phyloP scores from a whole-genome alignment of 768 basidiomycete species.

The Trametes maxima region DNA sequence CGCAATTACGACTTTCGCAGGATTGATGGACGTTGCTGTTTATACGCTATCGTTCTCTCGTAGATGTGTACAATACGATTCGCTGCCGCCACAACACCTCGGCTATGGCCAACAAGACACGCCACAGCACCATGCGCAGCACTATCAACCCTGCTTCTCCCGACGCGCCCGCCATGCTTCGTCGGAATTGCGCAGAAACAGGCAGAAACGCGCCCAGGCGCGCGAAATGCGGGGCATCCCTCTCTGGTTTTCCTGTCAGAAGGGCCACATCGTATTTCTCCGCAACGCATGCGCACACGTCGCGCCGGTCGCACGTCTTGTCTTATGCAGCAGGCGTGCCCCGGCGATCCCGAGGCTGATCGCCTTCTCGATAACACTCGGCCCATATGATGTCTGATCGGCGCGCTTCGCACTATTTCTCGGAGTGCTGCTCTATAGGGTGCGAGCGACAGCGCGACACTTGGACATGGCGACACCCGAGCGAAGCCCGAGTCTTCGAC shows the following conservation, averaged over 20 bases:
- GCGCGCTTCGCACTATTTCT: neutral
- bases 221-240: constrained; percentile 5
- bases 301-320: neutral
- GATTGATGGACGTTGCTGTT: constrained; percentile 13
- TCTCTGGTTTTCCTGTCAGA: neutral
- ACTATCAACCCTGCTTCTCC: neutral
- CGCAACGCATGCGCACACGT: neutral
- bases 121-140: neutral
- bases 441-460: neutral
- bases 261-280: neutral
- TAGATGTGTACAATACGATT: constrained; percentile 12
- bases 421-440: too few species aligned
- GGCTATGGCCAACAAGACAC: neutral
- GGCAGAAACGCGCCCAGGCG: neutral
- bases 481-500: too few species aligned
- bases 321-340: constrained; percentile 1
- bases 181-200: neutral
- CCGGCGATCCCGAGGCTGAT: constrained; percentile 5
- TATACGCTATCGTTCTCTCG: constrained; percentile 5
- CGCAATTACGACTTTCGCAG: neutral
- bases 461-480: neutral
- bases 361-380: constrained; percentile 6
- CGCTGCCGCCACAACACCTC: neutral
- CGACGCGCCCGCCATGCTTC: too few species aligned
- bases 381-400: constrained; percentile 8